These are phyloP conservation scores for Evansstolkia leycettana DNA, from an alignment of 495 filamentous ascomycete genomes.

Conservation along the genomic window DNA sequence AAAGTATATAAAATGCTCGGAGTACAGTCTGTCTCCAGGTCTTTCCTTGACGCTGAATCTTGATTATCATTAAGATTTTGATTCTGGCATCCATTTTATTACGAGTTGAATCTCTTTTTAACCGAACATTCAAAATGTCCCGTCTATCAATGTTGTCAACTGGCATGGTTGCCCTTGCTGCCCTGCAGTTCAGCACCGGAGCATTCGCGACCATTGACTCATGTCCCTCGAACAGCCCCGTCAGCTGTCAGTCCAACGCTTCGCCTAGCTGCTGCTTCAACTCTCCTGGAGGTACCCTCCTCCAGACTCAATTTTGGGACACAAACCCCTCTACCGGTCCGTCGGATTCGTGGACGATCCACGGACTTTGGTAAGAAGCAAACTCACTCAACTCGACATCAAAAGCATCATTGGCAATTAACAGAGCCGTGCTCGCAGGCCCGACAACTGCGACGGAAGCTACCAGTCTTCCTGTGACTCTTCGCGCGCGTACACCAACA, in stretches of 20 bases:
- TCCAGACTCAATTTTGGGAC: conserved; percentile 81
- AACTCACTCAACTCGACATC: not conserved
- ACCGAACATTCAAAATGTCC: no score
- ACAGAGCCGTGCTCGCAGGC: conserved; percentile 32
- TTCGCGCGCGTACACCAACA: conserved; percentile 51
- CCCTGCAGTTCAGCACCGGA: no score
- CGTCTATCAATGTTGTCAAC: no score
- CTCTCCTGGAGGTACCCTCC: conserved; percentile 55
- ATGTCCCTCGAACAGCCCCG: conserved; percentile 6
- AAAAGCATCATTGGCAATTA: not conserved
- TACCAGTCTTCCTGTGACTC: conserved; percentile 57
- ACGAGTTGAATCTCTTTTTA: no score
- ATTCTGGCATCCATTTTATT: no score
- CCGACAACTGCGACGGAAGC: conserved; percentile 68
- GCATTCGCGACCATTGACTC: no score
- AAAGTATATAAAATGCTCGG: no score
- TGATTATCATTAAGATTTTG: no score
- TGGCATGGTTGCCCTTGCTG: no score
- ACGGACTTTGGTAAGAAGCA: conserved; percentile 51
- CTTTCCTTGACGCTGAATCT: no score
- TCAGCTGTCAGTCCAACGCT: conserved; percentile 25
- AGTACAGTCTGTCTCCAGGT: no score
- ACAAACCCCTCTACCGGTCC: conserved; percentile 49
- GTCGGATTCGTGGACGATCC: conserved; percentile 68
- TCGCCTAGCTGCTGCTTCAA: conserved; percentile 66